Evolutionary conservation across 768 basidiomycete species (phyloP).

Genomic region (Zangia roseola): DNA sequence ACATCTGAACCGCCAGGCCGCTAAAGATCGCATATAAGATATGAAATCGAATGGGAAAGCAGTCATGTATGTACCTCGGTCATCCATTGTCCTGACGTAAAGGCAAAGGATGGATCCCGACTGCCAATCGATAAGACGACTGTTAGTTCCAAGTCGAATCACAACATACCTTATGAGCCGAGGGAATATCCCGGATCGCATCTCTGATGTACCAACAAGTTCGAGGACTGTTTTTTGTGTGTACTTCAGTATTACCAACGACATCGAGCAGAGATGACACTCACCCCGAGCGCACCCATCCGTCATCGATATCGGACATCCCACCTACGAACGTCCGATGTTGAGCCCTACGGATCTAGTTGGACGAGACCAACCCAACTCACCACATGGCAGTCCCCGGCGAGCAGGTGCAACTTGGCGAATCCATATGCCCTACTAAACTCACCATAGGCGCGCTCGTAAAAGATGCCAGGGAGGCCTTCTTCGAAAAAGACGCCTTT

Average conservation of each 20-base stretch:
- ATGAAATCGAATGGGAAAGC: neutral
- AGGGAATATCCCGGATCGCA: constrained; percentile 58
- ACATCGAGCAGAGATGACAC: constrained; percentile 3
- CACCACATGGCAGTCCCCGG: constrained; percentile 64
- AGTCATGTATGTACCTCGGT: constrained; percentile 50
- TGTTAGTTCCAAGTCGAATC: neutral
- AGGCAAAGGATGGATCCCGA: constrained; percentile 59
- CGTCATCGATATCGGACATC: constrained; percentile 78
- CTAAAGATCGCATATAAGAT: constrained; percentile 28
- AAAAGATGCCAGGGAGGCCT: constrained; percentile 67
- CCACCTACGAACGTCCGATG: constrained; percentile 40
- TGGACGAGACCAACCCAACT: constrained; percentile 8
- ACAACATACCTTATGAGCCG: constrained; percentile 55
- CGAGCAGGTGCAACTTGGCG: constrained; percentile 59
- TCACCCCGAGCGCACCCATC: constrained; percentile 68
- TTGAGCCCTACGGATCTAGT: neutral
- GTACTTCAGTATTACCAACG: neutral
- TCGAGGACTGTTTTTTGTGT: constrained; percentile 50
- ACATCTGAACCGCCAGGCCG: constrained; percentile 76
- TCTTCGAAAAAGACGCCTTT: constrained; percentile 63
- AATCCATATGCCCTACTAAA: constrained; percentile 65
- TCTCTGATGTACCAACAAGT: constrained; percentile 54
- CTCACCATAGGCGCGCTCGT: constrained; percentile 60
- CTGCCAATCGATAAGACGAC: constrained; percentile 31
- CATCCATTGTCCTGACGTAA: constrained; percentile 84